A percentile compares a stretch with the other conserved stretches of the same genome.
Conservation (phyloP, 768 basidiomycete species). For the Crucibulum laeve region DNA sequence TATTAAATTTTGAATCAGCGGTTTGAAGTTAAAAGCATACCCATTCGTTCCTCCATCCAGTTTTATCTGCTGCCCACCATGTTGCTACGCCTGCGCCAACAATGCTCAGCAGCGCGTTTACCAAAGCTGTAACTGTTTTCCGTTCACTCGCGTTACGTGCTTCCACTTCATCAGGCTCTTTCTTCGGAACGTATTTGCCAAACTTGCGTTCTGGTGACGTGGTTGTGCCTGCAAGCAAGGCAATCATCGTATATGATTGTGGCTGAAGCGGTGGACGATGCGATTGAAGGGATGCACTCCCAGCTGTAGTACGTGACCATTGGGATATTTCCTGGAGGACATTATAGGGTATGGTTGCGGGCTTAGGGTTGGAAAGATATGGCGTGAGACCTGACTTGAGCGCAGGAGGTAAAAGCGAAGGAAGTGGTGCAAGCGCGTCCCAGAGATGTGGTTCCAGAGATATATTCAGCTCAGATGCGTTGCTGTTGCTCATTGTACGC, state of each 20-base stretch:
- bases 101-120: slow-evolving; percentile 72
- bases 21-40: slow-evolving; percentile 34
- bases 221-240: slow-evolving; percentile 71
- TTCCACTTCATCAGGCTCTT: slow-evolving; percentile 43
- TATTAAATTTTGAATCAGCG: not conserved
- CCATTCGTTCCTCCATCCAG: slow-evolving; percentile 72
- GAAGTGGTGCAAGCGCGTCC: slow-evolving; percentile 41
- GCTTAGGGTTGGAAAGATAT: slow-evolving; percentile 30
- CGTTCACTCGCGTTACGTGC: slow-evolving; percentile 47
- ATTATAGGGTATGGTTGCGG: slow-evolving; percentile 56
- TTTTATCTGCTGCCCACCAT: slow-evolving; percentile 68
- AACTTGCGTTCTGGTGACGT: slow-evolving; percentile 78
- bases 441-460: slow-evolving; percentile 67
- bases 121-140: slow-evolving; percentile 61
- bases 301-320: slow-evolving; percentile 62
- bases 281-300: slow-evolving; percentile 30
- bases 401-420: slow-evolving; percentile 38
- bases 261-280: slow-evolving; percentile 42
- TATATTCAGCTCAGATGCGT: slow-evolving; percentile 41
- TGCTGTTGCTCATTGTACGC: slow-evolving; percentile 9
- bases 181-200: slow-evolving; percentile 41
- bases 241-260: slow-evolving; percentile 60
- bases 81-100: slow-evolving; percentile 60
- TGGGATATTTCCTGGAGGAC: slow-evolving; percentile 55
- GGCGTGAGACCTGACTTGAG: slow-evolving; percentile 35